A percentile compares a stretch with the other conserved stretches of the same genome.
These are phyloP conservation scores for Peniophora sp. DNA, from an alignment of 1,284 basidiomycete genomes.

Conservation along the genomic window DNA sequence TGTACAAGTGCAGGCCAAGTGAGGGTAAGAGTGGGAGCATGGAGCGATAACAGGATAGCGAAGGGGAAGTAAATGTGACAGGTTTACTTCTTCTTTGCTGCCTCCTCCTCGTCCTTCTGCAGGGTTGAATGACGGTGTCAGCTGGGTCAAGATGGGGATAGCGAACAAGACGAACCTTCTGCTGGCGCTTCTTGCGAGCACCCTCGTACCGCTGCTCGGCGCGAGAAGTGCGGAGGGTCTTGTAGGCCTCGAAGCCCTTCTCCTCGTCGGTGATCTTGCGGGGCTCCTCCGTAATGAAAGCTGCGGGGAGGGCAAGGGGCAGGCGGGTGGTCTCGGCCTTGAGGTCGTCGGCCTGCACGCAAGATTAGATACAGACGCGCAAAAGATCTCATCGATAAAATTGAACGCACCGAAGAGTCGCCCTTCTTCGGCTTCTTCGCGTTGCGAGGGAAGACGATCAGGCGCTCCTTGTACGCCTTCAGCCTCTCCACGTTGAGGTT, in stretches of 20 bases:
- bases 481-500: constrained; percentile 92
- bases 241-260: constrained; percentile 84
- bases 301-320: constrained; percentile 61
- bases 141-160: constrained; percentile 5
- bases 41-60: constrained; percentile 19
- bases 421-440: constrained; percentile 93
- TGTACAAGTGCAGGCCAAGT: constrained; percentile 19
- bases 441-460: constrained; percentile 96
- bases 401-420: constrained; percentile 72
- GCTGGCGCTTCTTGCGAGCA: constrained; percentile 71
- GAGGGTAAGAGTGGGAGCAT: constrained; percentile 15
- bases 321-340: constrained; percentile 72
- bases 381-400: constrained; percentile 5
- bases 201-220: constrained; percentile 85
- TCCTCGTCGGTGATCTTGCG: constrained; percentile 93
- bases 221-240: constrained; percentile 82
- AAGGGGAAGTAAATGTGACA: constrained; percentile 1
- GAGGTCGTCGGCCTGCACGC: constrained; percentile 76
- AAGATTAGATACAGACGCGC: constrained; percentile 7
- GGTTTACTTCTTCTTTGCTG: constrained; percentile 85
- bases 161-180: constrained; percentile 52
- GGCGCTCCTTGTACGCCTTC: constrained; percentile 84
- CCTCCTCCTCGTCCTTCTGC: constrained; percentile 89
- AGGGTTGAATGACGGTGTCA: constrained; percentile 12
- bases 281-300: constrained; percentile 74